Evolutionary conservation across 108 stramenopile species (phyloP).

Genomic region (Skeletonema marinoi): DNA sequence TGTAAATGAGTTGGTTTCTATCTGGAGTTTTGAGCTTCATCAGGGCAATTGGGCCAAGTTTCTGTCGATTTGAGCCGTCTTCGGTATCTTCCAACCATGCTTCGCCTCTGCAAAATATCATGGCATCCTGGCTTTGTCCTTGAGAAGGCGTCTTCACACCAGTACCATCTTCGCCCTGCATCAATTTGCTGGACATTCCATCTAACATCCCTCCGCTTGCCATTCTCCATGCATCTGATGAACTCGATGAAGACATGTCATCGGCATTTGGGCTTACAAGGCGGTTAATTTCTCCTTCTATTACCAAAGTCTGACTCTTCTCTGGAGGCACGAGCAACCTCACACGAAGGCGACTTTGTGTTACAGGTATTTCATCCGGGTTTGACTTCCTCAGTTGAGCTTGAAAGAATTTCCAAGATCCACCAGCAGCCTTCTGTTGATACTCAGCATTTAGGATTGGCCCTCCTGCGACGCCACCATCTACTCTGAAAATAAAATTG

Average conservation of each 20-base stretch:
- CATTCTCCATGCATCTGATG: conserved; percentile 31
- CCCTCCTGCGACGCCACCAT: conserved; percentile 77
- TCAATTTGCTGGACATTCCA: conserved; percentile 31
- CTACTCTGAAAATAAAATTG: conserved; percentile 74
- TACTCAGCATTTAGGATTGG: conserved; percentile 73
- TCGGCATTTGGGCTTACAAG: conserved; percentile 17
- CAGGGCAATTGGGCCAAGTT: conserved; percentile 70
- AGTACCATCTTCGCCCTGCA: conserved; percentile 11
- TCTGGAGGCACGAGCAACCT: conserved; percentile 81
- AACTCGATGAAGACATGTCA: conserved; percentile 19
- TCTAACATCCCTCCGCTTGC: conserved; percentile 25
- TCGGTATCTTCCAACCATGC: conserved; percentile 71
- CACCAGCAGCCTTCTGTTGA: conserved; percentile 77
- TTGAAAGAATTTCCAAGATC: conserved; percentile 74
- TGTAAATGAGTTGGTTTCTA: conserved; percentile 45
- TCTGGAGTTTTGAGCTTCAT: conserved; percentile 57
- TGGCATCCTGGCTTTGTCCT: conserved; percentile 17
- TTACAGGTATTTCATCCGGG: conserved; percentile 12
- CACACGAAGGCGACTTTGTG: conserved; percentile 60
- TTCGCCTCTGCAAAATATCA: conserved; percentile 50
- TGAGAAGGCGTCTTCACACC: not conserved
- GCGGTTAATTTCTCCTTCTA: conserved; percentile 69
- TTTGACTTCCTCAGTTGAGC: conserved; percentile 31
- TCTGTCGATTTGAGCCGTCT: conserved; percentile 57
- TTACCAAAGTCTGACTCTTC: conserved; percentile 71